Evolutionary conservation across 495 filamentous ascomycete genomes (phyloP).

Genomic region (Hyphodiscus hymeniophilus): DNA sequence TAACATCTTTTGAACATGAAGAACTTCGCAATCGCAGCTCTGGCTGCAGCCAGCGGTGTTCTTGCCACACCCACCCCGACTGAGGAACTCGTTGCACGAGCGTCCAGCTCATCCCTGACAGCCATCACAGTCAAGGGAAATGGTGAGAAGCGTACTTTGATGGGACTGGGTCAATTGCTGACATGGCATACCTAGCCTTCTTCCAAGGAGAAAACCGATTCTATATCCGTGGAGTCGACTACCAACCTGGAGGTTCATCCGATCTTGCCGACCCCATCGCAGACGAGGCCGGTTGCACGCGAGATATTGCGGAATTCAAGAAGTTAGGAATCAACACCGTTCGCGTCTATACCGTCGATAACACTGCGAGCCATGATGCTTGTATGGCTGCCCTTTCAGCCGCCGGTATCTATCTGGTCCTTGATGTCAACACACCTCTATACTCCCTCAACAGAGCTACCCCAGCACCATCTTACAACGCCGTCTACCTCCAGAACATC

Average conservation of each 20-base stretch:
- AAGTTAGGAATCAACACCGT: conserved; percentile 85
- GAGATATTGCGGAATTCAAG: conserved; percentile 79
- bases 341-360: conserved; percentile 90
- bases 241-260: conserved; percentile 87
- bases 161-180: conserved; percentile 14
- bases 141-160: conserved; percentile 25
- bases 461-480: conserved; percentile 78
- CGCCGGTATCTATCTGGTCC: conserved; percentile 84
- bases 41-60: conserved; percentile 44
- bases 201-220: conserved; percentile 77
- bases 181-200: conserved; percentile 51
- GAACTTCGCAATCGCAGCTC: conserved; percentile 38
- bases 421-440: conserved; percentile 59
- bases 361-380: conserved; percentile 69
- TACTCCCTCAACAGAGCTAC: conserved; percentile 75
- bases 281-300: conserved; percentile 58
- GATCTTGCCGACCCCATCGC: conserved; percentile 71
- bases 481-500: conserved; percentile 82
- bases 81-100: conserved; percentile 26
- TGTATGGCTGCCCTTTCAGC: conserved; percentile 79
- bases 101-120: conserved; percentile 23
- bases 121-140: conserved; percentile 53
- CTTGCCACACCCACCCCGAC: conserved; percentile 49
- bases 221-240: conserved; percentile 93
- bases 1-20: conserved; percentile 42